These are phyloP conservation scores for Talaromyces sp. DNA, from an alignment of 2,329 filamentous ascomycete species.

Conservation along the genomic window DNA sequence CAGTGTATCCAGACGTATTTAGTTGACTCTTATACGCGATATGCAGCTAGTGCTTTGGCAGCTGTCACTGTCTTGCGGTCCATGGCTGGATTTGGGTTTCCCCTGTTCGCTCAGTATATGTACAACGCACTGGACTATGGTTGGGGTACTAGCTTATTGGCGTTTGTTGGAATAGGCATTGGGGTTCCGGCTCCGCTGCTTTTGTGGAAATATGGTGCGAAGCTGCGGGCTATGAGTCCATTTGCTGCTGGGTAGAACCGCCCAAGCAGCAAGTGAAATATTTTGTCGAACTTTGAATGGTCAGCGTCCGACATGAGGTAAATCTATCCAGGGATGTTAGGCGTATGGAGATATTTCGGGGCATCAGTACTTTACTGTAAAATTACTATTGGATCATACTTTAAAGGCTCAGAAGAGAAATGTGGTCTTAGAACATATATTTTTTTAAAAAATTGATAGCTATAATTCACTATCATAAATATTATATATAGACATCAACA, in stretches of 20 bases:
- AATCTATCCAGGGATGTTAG: neutral
- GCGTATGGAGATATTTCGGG: neutral
- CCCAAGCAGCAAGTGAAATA: neutral
- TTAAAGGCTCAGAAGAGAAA: neutral
- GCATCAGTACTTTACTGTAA: neutral
- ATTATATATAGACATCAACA: neutral
- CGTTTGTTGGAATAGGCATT: conserved; percentile 37
- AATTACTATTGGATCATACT: neutral
- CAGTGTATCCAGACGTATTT: conserved; percentile 48
- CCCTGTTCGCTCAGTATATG: conserved; percentile 43
- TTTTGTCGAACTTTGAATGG: neutral
- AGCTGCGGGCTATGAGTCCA: conserved; percentile 46
- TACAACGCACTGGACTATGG: conserved; percentile 37
- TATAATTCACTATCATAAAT: neutral
- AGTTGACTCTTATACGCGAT: conserved; percentile 41
- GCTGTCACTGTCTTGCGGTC: conserved; percentile 36
- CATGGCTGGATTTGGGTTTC: conserved; percentile 41
- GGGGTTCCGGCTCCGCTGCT: conserved; percentile 50
- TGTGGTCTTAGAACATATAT: neutral
- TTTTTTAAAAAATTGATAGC: neutral
- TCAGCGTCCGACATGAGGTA: neutral
- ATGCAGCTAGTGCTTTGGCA: conserved; percentile 40
- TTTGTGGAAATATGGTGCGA: conserved; percentile 51
- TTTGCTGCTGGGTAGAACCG: conserved; percentile 43
- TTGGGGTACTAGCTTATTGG: conserved; percentile 43